phyloP scores from a whole-genome alignment of 2,329 filamentous ascomycete species.

The Dryadomyces quercivorus region DNA sequence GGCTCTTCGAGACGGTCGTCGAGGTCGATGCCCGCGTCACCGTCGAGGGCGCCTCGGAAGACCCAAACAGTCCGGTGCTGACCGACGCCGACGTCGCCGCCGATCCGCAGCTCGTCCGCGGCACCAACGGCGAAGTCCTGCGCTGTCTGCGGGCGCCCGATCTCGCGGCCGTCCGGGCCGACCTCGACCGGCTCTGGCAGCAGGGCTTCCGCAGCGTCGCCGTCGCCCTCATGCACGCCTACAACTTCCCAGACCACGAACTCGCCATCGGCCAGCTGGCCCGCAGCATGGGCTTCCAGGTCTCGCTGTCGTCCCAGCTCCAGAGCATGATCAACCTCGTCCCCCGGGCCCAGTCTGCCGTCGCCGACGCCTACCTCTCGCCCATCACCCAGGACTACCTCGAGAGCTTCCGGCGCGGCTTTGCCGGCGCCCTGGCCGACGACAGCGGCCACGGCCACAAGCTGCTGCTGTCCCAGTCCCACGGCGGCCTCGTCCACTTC shows the following conservation, averaged over 20 bases:
- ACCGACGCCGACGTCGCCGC: constrained; percentile 26
- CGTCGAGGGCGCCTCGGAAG: constrained; percentile 82
- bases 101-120: constrained; percentile 32
- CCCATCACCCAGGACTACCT: constrained; percentile 67
- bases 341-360: constrained; percentile 62
- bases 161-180: constrained; percentile 39
- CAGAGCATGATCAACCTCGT: constrained; percentile 89
- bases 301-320: constrained; percentile 48
- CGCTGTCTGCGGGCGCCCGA: constrained; percentile 54
- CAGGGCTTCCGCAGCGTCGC: constrained; percentile 69
- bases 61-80: constrained; percentile 53
- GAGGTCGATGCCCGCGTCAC: constrained; percentile 88
- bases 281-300: constrained; percentile 72
- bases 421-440: constrained; percentile 66
- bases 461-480: constrained; percentile 94
- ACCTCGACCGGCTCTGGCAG: constrained; percentile 56
- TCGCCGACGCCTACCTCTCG: constrained; percentile 69
- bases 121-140: constrained; percentile 63
- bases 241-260: constrained; percentile 83
- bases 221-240: constrained; percentile 84
- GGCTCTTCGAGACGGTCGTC: constrained; percentile 74
- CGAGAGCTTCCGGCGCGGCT: constrained; percentile 64
- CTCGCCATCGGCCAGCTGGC: constrained; percentile 65
- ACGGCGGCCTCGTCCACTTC: constrained; percentile 64
- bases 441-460: constrained; percentile 51